phyloP scores from a whole-genome alignment of 2,329 filamentous ascomycete species.

The Pestalotiopsis sp. region DNA sequence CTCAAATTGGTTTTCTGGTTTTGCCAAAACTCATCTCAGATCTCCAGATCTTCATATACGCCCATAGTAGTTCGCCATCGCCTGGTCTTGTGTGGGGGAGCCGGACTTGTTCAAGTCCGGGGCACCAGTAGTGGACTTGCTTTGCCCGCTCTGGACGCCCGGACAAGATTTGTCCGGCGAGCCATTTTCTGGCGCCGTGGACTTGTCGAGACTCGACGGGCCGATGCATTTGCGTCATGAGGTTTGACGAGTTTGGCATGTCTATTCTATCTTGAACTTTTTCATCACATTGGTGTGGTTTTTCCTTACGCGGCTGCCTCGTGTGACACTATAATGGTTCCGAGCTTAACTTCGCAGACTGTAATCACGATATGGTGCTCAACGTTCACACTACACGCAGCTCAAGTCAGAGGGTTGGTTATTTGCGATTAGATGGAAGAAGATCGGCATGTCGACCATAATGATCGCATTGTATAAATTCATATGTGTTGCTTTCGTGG shows the following conservation, averaged over 20 bases:
- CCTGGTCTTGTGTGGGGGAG: not conserved
- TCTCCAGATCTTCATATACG: not conserved
- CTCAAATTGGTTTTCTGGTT: not conserved
- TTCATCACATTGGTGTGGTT: too few species aligned
- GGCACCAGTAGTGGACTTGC: not conserved
- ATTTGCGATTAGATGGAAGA: too few species aligned
- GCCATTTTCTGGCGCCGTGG: not conserved
- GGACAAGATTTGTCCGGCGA: not conserved
- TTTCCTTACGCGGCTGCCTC: too few species aligned
- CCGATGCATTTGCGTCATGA: not conserved
- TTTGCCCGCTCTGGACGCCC: not conserved
- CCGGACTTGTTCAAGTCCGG: not conserved
- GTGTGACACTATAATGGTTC: too few species aligned
- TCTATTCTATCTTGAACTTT: too few species aligned
- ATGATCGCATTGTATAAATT: too few species aligned
- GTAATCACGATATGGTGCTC: too few species aligned
- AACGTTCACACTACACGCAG: too few species aligned
- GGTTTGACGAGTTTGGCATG: not conserved
- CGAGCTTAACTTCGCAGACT: too few species aligned
- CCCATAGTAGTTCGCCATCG: not conserved
- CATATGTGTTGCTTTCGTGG: too few species aligned
- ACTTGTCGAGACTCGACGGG: not conserved
- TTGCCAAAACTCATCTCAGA: not conserved
- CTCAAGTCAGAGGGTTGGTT: too few species aligned
- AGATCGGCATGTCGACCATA: too few species aligned